Percentiles rank a stretch among this genome's conserved stretches.
Evolutionary conservation across 2,329 filamentous ascomycete genomes (phyloP).

Genomic region (Thermoascus crustaceus): DNA sequence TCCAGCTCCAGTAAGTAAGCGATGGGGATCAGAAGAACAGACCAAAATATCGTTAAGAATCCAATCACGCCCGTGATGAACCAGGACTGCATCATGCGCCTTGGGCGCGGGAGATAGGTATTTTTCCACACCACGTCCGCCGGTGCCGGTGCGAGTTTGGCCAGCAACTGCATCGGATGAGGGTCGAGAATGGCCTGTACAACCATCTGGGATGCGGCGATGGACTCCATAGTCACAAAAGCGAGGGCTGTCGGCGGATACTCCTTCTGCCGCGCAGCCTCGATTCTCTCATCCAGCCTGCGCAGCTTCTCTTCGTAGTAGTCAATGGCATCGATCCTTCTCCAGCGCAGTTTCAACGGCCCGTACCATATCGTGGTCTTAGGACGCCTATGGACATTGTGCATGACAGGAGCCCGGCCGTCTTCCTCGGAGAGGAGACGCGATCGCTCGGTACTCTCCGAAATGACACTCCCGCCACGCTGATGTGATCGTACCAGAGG

Average conservation of each 20-base stretch:
- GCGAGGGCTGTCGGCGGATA: slow-evolving; percentile 75
- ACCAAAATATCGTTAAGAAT: slow-evolving; percentile 79
- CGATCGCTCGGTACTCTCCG: slow-evolving; percentile 48
- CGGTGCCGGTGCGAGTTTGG: slow-evolving; percentile 78
- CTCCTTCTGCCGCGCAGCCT: slow-evolving; percentile 60
- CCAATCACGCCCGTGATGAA: slow-evolving; percentile 74
- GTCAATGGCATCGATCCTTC: slow-evolving; percentile 80
- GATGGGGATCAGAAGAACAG: slow-evolving; percentile 69
- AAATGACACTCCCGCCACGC: slow-evolving; percentile 22
- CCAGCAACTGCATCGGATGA: slow-evolving; percentile 73
- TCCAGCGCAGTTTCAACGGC: slow-evolving; percentile 60
- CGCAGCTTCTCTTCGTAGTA: slow-evolving; percentile 85
- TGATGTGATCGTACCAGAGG: slow-evolving; percentile 44
- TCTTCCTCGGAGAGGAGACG: slow-evolving; percentile 47
- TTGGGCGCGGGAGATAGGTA: slow-evolving; percentile 69
- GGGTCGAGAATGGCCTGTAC: slow-evolving; percentile 92
- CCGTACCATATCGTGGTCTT: slow-evolving; percentile 72
- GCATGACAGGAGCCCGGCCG: slow-evolving; percentile 34
- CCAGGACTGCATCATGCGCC: slow-evolving; percentile 73
- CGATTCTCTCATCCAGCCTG: slow-evolving; percentile 67
- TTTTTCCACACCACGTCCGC: slow-evolving; percentile 93
- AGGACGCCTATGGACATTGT: slow-evolving; percentile 49
- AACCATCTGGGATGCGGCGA: slow-evolving; percentile 86
- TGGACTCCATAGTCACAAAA: slow-evolving; percentile 96
- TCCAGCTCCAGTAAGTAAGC: slow-evolving; percentile 74